These are phyloP conservation scores for Coniophora puteana DNA, from an alignment of 1,284 basidiomycete genomes.

Conservation along the genomic window DNA sequence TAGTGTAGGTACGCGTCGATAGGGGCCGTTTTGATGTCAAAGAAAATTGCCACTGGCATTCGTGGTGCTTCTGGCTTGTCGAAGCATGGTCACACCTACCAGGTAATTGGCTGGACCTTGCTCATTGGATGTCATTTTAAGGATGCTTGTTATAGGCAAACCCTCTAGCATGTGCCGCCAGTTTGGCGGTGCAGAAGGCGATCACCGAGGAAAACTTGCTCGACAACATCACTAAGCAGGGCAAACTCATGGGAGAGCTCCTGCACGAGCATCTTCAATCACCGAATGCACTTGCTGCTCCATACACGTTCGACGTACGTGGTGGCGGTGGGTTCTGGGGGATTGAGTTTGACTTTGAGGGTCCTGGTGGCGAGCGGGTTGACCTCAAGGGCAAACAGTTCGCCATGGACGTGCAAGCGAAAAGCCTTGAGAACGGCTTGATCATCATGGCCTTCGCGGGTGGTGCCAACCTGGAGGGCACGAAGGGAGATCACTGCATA, in stretches of 20 bases:
- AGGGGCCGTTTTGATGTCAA: slow-evolving; percentile 74
- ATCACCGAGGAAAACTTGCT: slow-evolving; percentile 68
- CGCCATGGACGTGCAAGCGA: slow-evolving; percentile 62
- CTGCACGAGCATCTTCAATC: slow-evolving; percentile 50
- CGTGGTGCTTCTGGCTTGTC: slow-evolving; percentile 62
- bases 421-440: slow-evolving; percentile 59
- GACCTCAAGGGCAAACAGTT: slow-evolving; percentile 52
- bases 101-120: slow-evolving; percentile 36
- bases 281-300: slow-evolving; percentile 52
- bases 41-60: slow-evolving; percentile 67
- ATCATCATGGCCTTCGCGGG: slow-evolving; percentile 72
- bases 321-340: slow-evolving; percentile 82
- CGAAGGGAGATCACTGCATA: slow-evolving; percentile 66
- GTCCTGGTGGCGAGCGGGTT: slow-evolving; percentile 34
- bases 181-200: slow-evolving; percentile 76
- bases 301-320: slow-evolving; percentile 71
- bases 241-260: slow-evolving; percentile 56
- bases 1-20: slow-evolving; percentile 71
- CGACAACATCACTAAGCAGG: slow-evolving; percentile 59
- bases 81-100: slow-evolving; percentile 87
- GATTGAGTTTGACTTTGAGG: slow-evolving; percentile 72
- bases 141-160: slow-evolving; percentile 45
- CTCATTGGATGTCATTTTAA: slow-evolving; percentile 6
- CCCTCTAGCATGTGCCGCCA: slow-evolving; percentile 72
- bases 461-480: slow-evolving; percentile 64